Percentiles rank a stretch among this genome's conserved stretches.
These are phyloP conservation scores for Protomyces macrosporus DNA, from an alignment of 1,139 yeast species.

Conservation along the genomic window DNA sequence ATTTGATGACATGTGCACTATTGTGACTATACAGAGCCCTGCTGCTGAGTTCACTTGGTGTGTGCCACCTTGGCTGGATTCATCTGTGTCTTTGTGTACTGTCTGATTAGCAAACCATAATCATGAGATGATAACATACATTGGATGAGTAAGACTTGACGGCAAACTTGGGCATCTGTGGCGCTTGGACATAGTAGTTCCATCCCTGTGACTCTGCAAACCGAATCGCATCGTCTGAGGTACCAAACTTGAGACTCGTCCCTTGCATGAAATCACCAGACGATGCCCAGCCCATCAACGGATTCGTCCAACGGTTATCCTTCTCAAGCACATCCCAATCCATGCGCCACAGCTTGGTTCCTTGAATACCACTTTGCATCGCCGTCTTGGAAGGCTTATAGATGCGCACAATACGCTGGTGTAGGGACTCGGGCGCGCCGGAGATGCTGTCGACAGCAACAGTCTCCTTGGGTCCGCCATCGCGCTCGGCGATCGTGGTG, in stretches of 20 bases:
- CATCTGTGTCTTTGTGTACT: slow-evolving; percentile 19
- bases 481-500: not conserved
- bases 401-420: slow-evolving; percentile 68
- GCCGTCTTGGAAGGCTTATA: slow-evolving; percentile 65
- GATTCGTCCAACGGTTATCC: slow-evolving; percentile 86
- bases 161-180: slow-evolving; percentile 66
- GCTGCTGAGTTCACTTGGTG: not conserved
- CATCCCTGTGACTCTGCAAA: slow-evolving; percentile 84
- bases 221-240: slow-evolving; percentile 68
- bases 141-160: slow-evolving; percentile 70
- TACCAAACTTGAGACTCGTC: slow-evolving; percentile 67
- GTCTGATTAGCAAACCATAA: not conserved
- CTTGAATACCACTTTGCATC: slow-evolving; percentile 62
- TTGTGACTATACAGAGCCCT: too few relatives aligned
- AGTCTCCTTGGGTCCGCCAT: slow-evolving; percentile 13
- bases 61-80: slow-evolving; percentile 22
- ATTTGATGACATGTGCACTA: not conserved
- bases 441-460: slow-evolving; percentile 54
- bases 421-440: slow-evolving; percentile 70
- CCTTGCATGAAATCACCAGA: slow-evolving; percentile 84
- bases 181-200: slow-evolving; percentile 79
- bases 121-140: slow-evolving; percentile 29
- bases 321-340: slow-evolving; percentile 80
- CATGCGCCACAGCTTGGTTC: slow-evolving; percentile 57
- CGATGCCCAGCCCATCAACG: slow-evolving; percentile 73